phyloP scores from a whole-genome alignment of 441 rosid genomes.

The Bocquillonia castaneifolia region DNA sequence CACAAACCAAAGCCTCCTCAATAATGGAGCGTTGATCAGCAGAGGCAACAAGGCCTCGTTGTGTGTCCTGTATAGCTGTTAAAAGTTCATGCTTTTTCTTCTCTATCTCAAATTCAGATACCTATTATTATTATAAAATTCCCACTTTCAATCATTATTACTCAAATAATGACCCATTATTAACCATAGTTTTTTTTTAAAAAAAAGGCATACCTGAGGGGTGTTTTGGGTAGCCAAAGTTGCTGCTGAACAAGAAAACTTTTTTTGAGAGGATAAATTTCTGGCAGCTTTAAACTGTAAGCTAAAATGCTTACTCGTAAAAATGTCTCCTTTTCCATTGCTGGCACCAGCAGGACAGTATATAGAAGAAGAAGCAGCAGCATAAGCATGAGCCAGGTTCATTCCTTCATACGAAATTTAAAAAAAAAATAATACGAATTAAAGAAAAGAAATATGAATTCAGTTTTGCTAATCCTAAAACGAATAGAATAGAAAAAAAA shows the following conservation, averaged over 20 bases:
- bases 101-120: constrained; percentile 55
- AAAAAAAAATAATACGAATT: not conserved
- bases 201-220: constrained; percentile 40
- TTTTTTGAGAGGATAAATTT: constrained; percentile 26
- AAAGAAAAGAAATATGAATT: not conserved
- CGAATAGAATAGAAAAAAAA: not conserved
- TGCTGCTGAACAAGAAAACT: constrained; percentile 40
- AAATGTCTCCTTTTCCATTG: constrained; percentile 23
- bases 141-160: constrained; percentile 10
- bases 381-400: constrained; percentile 45
- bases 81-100: constrained; percentile 59
- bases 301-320: constrained; percentile 28
- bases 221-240: constrained; percentile 36
- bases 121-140: constrained; percentile 31
- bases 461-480: not conserved
- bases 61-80: constrained; percentile 64
- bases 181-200: not conserved
- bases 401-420: constrained; percentile 28
- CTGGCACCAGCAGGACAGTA: constrained; percentile 23
- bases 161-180: not conserved
- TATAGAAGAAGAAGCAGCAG: constrained; percentile 34
- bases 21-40: constrained; percentile 69
- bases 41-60: constrained; percentile 57
- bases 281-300: constrained; percentile 19
- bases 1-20: constrained; percentile 76